Conservation (phyloP, 345 rosid genomes). For the Citrus hindsii region DNA sequence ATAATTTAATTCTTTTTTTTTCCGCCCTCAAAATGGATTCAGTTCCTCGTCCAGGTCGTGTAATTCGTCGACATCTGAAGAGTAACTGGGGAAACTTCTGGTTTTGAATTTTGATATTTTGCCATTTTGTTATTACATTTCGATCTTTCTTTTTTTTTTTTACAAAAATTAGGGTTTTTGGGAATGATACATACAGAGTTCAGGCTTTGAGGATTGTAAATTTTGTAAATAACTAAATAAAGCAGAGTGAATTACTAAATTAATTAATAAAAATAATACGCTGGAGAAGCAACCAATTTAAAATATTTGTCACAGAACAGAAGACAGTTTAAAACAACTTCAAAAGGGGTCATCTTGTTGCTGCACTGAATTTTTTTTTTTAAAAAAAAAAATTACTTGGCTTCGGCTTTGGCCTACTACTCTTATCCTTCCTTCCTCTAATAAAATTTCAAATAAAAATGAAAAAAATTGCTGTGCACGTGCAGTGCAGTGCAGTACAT, state of each 20-base stretch:
- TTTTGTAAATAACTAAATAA: no score
- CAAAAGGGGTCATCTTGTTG: neutral
- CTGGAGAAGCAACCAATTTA: neutral
- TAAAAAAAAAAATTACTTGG: no score
- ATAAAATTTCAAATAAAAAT: neutral
- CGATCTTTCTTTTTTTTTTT: neutral
- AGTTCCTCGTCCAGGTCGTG: neutral
- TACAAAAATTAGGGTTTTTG: neutral
- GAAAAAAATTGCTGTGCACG: neutral
- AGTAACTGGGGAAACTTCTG: neutral
- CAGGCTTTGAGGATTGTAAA: no score
- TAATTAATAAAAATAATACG: neutral
- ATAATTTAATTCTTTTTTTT: neutral
- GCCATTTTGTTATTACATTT: no score
- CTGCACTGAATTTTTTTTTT: no score
- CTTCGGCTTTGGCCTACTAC: no score
- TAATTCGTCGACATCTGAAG: neutral
- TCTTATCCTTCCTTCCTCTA: conserved; percentile 12
- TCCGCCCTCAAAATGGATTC: neutral
- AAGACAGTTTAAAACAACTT: neutral
- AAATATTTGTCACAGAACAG: neutral
- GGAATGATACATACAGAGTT: neutral
- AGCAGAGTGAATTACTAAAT: no score
- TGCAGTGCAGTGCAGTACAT: neutral
- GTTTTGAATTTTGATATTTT: neutral